A percentile compares a stretch with the other conserved stretches of the same genome.
phyloP scores from a whole-genome alignment of 2,329 filamentous ascomycete species.

The Colletotrichum siamense region DNA sequence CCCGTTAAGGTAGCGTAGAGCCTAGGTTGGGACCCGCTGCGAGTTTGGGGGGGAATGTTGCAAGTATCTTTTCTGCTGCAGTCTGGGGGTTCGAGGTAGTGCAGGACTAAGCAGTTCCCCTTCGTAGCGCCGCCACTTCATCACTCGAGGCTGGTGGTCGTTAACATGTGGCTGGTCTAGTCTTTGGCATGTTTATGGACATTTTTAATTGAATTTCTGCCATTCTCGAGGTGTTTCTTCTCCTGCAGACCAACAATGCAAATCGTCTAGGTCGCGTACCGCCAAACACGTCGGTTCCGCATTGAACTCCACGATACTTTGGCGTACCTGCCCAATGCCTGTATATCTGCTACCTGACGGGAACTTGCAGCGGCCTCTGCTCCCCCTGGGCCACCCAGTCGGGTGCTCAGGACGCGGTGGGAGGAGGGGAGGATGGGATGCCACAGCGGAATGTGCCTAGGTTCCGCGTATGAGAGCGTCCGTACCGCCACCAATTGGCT shows the following conservation, averaged over 20 bases:
- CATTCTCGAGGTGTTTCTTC: background rate
- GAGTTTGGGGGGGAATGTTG: background rate
- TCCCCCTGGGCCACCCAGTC: background rate
- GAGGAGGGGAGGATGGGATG: background rate
- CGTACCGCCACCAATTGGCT: slow-evolving; percentile 14
- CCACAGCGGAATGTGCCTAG: background rate
- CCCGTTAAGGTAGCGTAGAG: background rate
- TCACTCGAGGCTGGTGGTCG: background rate
- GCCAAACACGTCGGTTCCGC: background rate
- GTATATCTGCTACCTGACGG: slow-evolving; percentile 11
- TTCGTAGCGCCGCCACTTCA: slow-evolving; percentile 1
- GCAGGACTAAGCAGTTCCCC: background rate
- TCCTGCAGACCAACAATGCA: no score
- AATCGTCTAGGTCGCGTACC: background rate
- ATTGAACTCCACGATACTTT: background rate
- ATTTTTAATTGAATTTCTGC: background rate
- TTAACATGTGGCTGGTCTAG: background rate
- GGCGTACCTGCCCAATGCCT: slow-evolving; percentile 5
- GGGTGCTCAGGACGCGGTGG: background rate
- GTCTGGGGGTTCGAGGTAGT: slow-evolving; percentile 7
- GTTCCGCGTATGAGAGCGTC: background rate
- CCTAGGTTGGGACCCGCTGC: background rate
- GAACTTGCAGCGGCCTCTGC: slow-evolving; percentile 11
- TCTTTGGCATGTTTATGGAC: background rate
- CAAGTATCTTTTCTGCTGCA: slow-evolving; percentile 3